phyloP scores from a whole-genome alignment of 179 eudicot genomes.

The Spinacia oleracea region DNA sequence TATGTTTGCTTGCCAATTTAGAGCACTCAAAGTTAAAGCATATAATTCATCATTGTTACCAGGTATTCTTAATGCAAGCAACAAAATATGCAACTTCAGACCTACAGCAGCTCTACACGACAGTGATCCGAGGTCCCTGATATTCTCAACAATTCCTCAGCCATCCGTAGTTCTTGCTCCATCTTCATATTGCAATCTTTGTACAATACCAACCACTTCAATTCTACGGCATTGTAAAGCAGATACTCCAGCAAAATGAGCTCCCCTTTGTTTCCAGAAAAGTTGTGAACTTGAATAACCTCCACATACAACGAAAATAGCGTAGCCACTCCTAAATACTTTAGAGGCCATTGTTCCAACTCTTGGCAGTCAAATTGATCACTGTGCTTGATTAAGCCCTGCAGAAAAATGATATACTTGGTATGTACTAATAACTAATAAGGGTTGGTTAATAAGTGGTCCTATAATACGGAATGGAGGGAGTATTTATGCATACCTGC shows the following conservation, averaged over 20 bases:
- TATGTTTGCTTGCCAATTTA: no score
- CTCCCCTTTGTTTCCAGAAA: not conserved
- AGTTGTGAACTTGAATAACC: not conserved
- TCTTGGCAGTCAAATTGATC: not conserved
- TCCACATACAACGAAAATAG: not conserved
- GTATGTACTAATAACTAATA: no score
- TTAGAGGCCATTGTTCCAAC: not conserved
- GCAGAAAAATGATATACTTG: not conserved
- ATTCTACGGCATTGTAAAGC: not conserved
- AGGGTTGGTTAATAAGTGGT: not conserved
- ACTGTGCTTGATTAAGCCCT: not conserved
- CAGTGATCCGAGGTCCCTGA: not conserved
- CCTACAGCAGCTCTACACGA: not conserved
- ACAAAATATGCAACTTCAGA: not conserved
- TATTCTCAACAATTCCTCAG: not conserved
- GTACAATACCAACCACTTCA: conserved; percentile 10
- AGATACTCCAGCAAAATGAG: not conserved
- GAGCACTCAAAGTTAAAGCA: no score
- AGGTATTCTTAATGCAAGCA: not conserved
- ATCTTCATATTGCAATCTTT: not conserved
- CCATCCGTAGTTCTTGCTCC: not conserved
- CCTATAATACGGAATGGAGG: not conserved
- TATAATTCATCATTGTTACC: no score
- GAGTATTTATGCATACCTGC: not conserved
- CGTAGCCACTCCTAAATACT: no score